Conservation (phyloP, 2,329 filamentous ascomycete genomes). For the Aspergillus fischeri region DNA sequence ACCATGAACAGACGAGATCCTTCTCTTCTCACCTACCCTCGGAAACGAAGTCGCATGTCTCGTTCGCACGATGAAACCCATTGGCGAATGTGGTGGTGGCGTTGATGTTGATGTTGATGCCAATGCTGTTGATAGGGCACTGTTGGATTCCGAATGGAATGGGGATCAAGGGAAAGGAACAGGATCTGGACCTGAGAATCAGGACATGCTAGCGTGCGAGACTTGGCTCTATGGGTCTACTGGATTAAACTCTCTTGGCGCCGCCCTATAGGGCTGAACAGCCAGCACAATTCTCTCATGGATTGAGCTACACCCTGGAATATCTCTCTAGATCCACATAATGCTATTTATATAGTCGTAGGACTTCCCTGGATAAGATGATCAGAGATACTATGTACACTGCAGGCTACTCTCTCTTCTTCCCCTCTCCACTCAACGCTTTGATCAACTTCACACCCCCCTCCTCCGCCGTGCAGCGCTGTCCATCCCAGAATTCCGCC, state of each 20-base stretch:
- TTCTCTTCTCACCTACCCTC: neutral
- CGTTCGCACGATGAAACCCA: neutral
- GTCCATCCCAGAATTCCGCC: conserved; percentile 51
- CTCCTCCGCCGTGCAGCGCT: conserved; percentile 48
- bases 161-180: too few species aligned
- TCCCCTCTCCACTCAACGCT: conserved; percentile 31
- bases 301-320: neutral
- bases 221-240: neutral
- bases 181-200: too few species aligned
- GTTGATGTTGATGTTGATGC: too few species aligned
- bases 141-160: too few species aligned
- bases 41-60: neutral
- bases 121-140: too few species aligned
- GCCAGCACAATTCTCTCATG: neutral
- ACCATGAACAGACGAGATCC: neutral
- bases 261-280: conserved; percentile 23
- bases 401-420: conserved; percentile 4
- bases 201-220: neutral
- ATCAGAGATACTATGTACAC: conserved; percentile 2
- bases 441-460: conserved; percentile 51
- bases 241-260: conserved; percentile 13
- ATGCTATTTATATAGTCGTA: neutral
- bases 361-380: neutral
- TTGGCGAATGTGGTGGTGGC: neutral
- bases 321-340: conserved; percentile 4